Percentiles rank a stretch among this genome's conserved stretches.
These are phyloP conservation scores for Wickerhamomyces bovis DNA, from an alignment of 805 yeast genomes.

Conservation along the genomic window DNA sequence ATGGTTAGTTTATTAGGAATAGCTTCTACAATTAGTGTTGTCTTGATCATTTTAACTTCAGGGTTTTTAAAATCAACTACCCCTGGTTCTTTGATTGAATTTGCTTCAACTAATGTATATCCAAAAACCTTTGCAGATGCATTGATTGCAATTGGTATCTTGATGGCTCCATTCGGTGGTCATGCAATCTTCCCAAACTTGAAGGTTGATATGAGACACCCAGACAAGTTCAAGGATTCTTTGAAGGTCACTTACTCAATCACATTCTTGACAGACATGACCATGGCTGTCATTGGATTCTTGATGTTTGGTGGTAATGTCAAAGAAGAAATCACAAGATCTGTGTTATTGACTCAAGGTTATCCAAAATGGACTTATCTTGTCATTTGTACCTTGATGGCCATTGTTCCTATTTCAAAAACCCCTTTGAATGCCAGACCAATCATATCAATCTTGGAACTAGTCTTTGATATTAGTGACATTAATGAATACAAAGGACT, in stretches of 20 bases:
- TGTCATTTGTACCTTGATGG: slow-evolving; percentile 60
- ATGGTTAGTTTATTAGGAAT: slow-evolving; percentile 68
- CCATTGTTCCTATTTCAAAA: slow-evolving; percentile 80
- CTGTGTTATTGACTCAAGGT: slow-evolving; percentile 56
- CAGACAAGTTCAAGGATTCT: slow-evolving; percentile 47
- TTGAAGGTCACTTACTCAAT: slow-evolving; percentile 53
- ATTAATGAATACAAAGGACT: slow-evolving; percentile 16
- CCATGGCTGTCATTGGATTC: slow-evolving; percentile 63
- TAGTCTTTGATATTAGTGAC: slow-evolving; percentile 31
- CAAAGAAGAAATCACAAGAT: slow-evolving; percentile 72
- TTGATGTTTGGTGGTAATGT: slow-evolving; percentile 76
- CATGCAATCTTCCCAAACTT: slow-evolving; percentile 76
- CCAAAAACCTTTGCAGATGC: slow-evolving; percentile 50
- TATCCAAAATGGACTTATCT: slow-evolving; percentile 60
- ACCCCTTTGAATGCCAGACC: slow-evolving; percentile 83
- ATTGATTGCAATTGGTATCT: slow-evolving; percentile 57
- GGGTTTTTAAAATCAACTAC: slow-evolving; percentile 54
- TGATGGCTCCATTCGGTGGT: slow-evolving; percentile 82
- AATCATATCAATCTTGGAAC: slow-evolving; percentile 63
- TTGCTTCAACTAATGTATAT: slow-evolving; percentile 61
- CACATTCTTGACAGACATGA: slow-evolving; percentile 52
- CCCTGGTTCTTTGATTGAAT: slow-evolving; percentile 70
- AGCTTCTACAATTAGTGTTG: slow-evolving; percentile 59
- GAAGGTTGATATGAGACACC: slow-evolving; percentile 66
- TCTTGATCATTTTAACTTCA: slow-evolving; percentile 48